These are phyloP conservation scores for Nicotiana obtusifolia DNA, from an alignment of 257 asterid genomes.

Conservation along the genomic window DNA sequence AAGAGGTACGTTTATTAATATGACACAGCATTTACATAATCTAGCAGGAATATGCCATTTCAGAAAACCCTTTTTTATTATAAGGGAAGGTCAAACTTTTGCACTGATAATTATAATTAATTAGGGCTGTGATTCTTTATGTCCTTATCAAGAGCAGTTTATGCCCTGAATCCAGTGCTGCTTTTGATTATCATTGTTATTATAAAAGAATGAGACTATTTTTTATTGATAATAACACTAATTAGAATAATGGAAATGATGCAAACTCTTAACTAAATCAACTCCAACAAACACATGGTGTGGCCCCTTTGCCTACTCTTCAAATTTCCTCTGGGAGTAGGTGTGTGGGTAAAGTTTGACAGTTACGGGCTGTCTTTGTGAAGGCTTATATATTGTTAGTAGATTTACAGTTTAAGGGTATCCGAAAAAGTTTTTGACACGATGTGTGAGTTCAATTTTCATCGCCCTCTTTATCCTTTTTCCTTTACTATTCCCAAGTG, in stretches of 20 bases:
- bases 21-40: not conserved
- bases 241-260: not conserved
- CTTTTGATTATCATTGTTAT: not conserved
- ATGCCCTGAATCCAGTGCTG: not conserved
- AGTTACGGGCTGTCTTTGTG: not conserved
- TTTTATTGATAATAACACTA: not conserved
- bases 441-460: too few species aligned
- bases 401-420: not conserved
- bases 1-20: not conserved
- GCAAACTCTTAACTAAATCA: not conserved
- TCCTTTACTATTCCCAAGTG: too few species aligned
- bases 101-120: too few species aligned
- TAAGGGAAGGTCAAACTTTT: not conserved
- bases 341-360: not conserved
- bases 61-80: not conserved
- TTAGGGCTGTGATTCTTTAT: too few species aligned
- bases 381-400: too few species aligned
- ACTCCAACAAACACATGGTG: not conserved
- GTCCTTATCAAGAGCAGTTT: not conserved
- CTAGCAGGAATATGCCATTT: conserved; percentile 6
- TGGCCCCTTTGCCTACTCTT: not conserved
- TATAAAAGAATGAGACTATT: not conserved
- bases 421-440: too few species aligned
- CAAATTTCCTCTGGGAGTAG: not conserved
- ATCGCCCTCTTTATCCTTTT: too few species aligned